phyloP scores from a whole-genome alignment of 192 early-diverging fungal genomes.

The Entomortierella chlamydospora region DNA sequence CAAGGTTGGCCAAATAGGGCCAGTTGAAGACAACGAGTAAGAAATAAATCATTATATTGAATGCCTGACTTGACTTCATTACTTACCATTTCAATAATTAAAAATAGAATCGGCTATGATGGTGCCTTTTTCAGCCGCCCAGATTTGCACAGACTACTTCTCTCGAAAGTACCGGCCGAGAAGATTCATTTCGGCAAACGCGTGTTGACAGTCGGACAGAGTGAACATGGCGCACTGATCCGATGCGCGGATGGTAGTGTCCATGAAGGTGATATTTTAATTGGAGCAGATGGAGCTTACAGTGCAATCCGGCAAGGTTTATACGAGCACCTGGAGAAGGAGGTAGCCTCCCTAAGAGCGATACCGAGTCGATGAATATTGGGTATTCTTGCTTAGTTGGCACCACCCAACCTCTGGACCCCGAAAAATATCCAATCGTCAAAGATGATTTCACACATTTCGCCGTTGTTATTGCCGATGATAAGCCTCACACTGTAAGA shows the following conservation, averaged over 20 bases:
- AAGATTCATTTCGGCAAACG: conserved; percentile 21
- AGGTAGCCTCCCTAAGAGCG: conserved; percentile 22
- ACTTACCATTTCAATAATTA: no score
- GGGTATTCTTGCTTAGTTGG: conserved; percentile 27
- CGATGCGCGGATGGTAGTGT: conserved; percentile 15
- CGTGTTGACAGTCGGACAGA: conserved; percentile 19
- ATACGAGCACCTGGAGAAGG: conserved; percentile 25
- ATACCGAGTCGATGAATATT: conserved; percentile 8
- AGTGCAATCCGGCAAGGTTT: conserved; percentile 32
- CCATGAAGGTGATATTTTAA: conserved; percentile 33
- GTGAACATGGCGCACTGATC: conserved; percentile 20
- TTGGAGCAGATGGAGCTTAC: conserved; percentile 47
- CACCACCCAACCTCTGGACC: conserved; percentile 18
- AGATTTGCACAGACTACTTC: conserved; percentile 16
- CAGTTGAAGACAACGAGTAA: background rate
- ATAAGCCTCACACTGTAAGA: conserved; percentile 31
- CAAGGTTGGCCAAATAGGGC: background rate
- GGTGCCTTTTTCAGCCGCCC: conserved; percentile 13
- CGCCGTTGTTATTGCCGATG: conserved; percentile 11
- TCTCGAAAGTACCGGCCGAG: conserved; percentile 21
- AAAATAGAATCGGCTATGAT: conserved; percentile 24
- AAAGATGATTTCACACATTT: conserved; percentile 20
- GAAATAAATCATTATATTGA: background rate
- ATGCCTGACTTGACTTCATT: no score
- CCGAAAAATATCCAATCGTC: conserved; percentile 27